phyloP scores from a whole-genome alignment of 2,329 filamentous ascomycete genomes.

The Zalaria sp. region DNA sequence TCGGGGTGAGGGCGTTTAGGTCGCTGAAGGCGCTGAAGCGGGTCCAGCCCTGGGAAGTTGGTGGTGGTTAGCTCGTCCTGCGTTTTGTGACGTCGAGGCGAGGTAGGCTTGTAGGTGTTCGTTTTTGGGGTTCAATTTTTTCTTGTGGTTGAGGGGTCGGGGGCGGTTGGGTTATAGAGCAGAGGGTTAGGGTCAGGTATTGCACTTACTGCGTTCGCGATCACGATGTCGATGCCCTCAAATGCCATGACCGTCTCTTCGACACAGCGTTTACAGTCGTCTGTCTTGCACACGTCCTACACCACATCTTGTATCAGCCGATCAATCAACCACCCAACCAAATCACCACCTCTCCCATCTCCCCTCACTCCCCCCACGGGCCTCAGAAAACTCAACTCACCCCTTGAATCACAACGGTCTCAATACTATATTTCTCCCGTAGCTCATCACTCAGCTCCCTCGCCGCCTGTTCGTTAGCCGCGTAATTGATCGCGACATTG shows the following conservation, averaged over 20 bases:
- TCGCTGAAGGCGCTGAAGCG: slow-evolving; percentile 43
- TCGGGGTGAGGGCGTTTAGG: slow-evolving; percentile 42
- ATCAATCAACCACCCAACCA: not conserved
- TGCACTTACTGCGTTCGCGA: slow-evolving; percentile 53
- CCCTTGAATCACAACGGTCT: slow-evolving; percentile 45
- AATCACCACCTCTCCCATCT: not conserved
- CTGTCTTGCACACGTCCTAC: slow-evolving; percentile 46
- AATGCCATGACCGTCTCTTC: slow-evolving; percentile 44
- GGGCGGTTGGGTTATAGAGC: no score
- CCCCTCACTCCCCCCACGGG: no score
- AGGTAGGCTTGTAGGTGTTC: no score
- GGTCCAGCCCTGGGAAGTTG: slow-evolving; percentile 42
- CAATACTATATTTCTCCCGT: slow-evolving; percentile 33
- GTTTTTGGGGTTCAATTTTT: no score
- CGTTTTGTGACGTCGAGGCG: no score
- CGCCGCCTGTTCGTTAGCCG: slow-evolving; percentile 46
- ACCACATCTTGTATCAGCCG: not conserved
- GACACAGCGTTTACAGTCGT: slow-evolving; percentile 46
- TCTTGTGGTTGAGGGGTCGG: no score
- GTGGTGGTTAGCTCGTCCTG: no score
- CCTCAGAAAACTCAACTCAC: slow-evolving; percentile 23
- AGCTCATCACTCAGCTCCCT: slow-evolving; percentile 43
- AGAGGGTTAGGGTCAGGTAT: no score
- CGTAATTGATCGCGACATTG: slow-evolving; percentile 63
- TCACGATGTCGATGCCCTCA: slow-evolving; percentile 60